Conservation (phyloP, 495 filamentous ascomycete genomes). For the Staphylotrichum tortipilum region DNA sequence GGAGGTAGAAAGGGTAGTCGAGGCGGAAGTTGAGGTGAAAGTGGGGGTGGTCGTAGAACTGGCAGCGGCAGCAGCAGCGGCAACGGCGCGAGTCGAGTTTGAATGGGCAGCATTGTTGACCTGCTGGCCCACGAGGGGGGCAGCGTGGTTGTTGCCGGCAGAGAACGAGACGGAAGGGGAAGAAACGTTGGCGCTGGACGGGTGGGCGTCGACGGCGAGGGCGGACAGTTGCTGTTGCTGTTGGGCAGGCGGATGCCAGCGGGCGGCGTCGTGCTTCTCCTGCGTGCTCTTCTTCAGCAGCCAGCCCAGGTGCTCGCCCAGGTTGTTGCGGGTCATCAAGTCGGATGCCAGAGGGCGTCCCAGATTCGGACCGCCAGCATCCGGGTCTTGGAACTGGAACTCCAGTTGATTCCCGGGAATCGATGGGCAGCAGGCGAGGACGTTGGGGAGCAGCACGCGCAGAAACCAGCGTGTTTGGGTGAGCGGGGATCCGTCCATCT, state of each 20-base stretch:
- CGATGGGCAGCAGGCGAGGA: neutral
- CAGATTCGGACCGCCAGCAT: conserved; percentile 23
- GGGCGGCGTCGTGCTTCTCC: too few species aligned
- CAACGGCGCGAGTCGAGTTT: neutral
- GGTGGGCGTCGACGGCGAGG: too few species aligned
- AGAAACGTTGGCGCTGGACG: too few species aligned
- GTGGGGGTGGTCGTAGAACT: neutral
- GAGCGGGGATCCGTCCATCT: conserved; percentile 8
- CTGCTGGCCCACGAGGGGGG: too few species aligned
- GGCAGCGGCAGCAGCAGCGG: neutral
- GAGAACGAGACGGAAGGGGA: neutral
- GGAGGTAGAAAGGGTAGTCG: neutral
- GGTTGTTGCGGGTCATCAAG: conserved; percentile 54
- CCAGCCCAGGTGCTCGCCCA: conserved; percentile 16
- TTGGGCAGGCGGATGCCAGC: too few species aligned
- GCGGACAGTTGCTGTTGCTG: conserved; percentile 28
- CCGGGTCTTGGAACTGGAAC: conserved; percentile 17
- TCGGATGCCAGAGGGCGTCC: conserved; percentile 28
- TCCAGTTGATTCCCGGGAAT: neutral
- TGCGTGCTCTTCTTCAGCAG: too few species aligned
- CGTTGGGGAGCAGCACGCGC: neutral
- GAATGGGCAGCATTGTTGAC: too few species aligned
- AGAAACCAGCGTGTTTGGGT: conserved; percentile 9
- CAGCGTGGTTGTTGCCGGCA: too few species aligned
- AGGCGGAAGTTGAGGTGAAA: neutral